Base-by-base conservation (phyloP, 129 eudicot genomes). In the Kitagawia praeruptora region DNA sequence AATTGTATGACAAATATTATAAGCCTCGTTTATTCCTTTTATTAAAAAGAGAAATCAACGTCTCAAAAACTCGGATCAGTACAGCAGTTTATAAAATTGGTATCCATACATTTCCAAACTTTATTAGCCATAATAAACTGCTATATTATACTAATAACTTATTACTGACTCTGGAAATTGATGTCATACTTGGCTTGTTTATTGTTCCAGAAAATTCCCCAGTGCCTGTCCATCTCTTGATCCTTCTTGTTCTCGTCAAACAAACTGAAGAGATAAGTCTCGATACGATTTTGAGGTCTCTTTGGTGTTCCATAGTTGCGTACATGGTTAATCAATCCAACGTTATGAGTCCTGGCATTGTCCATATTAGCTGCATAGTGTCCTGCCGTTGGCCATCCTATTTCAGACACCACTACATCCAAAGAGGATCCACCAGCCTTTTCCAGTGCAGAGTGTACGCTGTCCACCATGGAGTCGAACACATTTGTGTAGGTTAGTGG, bases 321-420 rank as follows among this genome's bases (percentile, higher is more conserved):
- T 27, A 84, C 88, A 80, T 87, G 84, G 25, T 31, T 44, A 39
- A 88, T 75, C 84, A 89, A 37, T 14, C 82, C 84, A 15, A 49
- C 21, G 54, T 84, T 86, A 34, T 85, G 88, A 27, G 71, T 81
- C 69, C 75, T 37, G 7, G 95, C 92, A 27, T 88, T 83, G 0
- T 75, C 80, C 1, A 76, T 7, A 6, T 74, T 80, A 0, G 97
- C 81, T 11, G 70, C 82, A 0, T 25, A 18, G 14, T 39, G 41
- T 39, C 41, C 41, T 39, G 41, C 41, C 41, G 41, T 39, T 39
- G 41, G 41, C 41, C 41, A 39, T 39, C 41, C 41, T 39, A 39
- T 4, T 39, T 39, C 41, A 39, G 41, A 39, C 1, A 39, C 41
- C 41, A 39, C 41, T 39, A 39, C 41, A 39, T 39, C 5, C 41